A percentile compares a stretch with the other conserved stretches of the same genome.
These are phyloP conservation scores for Suhomyces tanzawaensis DNA, from an alignment of 805 yeast genomes.

Conservation along the genomic window DNA sequence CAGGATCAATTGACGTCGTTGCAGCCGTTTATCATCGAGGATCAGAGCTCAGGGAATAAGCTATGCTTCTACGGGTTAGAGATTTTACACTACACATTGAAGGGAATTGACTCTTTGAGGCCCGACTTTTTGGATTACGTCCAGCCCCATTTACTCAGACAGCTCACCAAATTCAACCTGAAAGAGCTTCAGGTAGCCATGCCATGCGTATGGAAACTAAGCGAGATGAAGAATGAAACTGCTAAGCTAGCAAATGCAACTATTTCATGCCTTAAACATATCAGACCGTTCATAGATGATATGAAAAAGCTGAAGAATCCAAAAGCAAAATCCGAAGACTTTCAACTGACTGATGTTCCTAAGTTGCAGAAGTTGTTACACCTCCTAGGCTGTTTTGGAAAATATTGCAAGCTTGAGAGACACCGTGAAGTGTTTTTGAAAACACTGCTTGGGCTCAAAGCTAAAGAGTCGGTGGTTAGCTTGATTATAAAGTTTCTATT, in stretches of 20 bases:
- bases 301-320: slow-evolving; percentile 11
- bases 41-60: slow-evolving; percentile 35
- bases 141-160: slow-evolving; percentile 50
- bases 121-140: slow-evolving; percentile 49
- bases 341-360: slow-evolving; percentile 3
- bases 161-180: slow-evolving; percentile 58
- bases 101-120: slow-evolving; percentile 44
- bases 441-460: slow-evolving; percentile 41
- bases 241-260: slow-evolving; percentile 59
- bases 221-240: slow-evolving; percentile 45
- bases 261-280: slow-evolving; percentile 52
- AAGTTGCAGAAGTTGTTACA: slow-evolving; percentile 53
- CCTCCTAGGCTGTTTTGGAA: slow-evolving; percentile 69
- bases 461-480: slow-evolving; percentile 55
- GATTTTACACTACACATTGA: slow-evolving; percentile 51
- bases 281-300: slow-evolving; percentile 45
- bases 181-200: slow-evolving; percentile 71
- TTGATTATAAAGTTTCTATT: slow-evolving; percentile 59
- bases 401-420: slow-evolving; percentile 60
- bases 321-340: slow-evolving; percentile 9
- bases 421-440: slow-evolving; percentile 38
- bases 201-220: slow-evolving; percentile 62
- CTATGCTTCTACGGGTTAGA: slow-evolving; percentile 50
- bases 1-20: slow-evolving; percentile 67
- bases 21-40: slow-evolving; percentile 60